These are phyloP conservation scores for Blastomyces parvus DNA, from an alignment of 2,329 filamentous ascomycete genomes.

Conservation along the genomic window DNA sequence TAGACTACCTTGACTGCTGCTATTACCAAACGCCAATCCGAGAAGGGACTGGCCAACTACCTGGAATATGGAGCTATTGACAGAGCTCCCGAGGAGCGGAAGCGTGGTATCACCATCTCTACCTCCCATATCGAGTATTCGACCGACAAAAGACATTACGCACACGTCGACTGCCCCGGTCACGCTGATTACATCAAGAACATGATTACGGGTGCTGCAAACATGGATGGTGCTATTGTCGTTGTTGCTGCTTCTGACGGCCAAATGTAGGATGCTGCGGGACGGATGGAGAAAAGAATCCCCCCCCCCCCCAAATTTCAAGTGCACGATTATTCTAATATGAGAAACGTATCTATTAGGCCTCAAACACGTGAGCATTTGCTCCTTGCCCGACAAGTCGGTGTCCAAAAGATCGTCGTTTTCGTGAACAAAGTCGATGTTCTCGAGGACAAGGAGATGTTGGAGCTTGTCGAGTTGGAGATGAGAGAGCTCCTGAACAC, in stretches of 20 bases:
- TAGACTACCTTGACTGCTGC: conserved; percentile 98
- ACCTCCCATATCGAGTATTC: conserved; percentile 98
- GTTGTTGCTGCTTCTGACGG: conserved; percentile 97
- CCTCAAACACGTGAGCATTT: conserved; percentile 98
- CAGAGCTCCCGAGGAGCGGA: conserved; percentile 98
- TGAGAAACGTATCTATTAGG: conserved; percentile 31
- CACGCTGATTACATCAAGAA: conserved; percentile 99
- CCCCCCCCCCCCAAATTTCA: not conserved
- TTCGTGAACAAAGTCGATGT: conserved; percentile 99
- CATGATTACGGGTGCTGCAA: conserved; percentile 99
- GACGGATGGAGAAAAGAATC: not conserved
- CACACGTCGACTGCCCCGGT: conserved; percentile 98
- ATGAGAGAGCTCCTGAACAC: conserved; percentile 91
- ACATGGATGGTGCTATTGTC: conserved; percentile 98
- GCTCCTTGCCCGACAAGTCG: conserved; percentile 93
- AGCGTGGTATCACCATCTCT: conserved; percentile 99
- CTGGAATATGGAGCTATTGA: conserved; percentile 97
- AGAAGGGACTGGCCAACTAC: conserved; percentile 88
- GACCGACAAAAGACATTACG: conserved; percentile 91
- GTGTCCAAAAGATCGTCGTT: conserved; percentile 95
- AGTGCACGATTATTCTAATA: not conserved
- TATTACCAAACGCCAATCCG: conserved; percentile 95
- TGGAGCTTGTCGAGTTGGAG: conserved; percentile 99
- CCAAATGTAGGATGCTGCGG: conserved; percentile 61
- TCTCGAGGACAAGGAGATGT: conserved; percentile 96